Evolutionary conservation across 805 yeast genomes (phyloP).

Genomic region (Kodamaea laetipori): DNA sequence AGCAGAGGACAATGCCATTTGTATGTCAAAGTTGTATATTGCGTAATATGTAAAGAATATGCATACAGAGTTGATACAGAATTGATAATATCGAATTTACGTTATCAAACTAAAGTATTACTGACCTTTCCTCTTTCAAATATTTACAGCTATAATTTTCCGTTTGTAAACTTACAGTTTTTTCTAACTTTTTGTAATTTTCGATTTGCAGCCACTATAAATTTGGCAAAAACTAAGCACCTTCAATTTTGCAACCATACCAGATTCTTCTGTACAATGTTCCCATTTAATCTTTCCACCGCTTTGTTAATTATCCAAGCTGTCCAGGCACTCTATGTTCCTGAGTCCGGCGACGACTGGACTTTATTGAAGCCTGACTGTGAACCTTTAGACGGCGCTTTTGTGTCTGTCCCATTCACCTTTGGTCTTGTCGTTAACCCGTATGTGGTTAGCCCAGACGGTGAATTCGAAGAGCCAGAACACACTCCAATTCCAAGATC

Average conservation of each 20-base stretch:
- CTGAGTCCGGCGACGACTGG: slow-evolving; percentile 40
- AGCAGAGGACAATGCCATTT: neutral
- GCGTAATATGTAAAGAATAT: no score
- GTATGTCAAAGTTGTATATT: no score
- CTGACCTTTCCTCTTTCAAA: no score
- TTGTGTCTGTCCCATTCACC: slow-evolving; percentile 31
- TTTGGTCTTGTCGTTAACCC: slow-evolving; percentile 41
- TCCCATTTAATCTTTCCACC: neutral
- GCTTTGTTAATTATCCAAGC: slow-evolving; percentile 8
- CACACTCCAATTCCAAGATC: slow-evolving; percentile 15
- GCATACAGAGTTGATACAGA: no score
- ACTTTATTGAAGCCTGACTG: slow-evolving; percentile 30
- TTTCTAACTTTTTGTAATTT: slow-evolving; percentile 5
- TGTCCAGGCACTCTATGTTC: slow-evolving; percentile 22
- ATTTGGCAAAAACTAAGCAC: neutral
- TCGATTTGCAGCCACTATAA: slow-evolving; percentile 1
- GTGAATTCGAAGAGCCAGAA: slow-evolving; percentile 24
- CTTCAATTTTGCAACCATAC: slow-evolving; percentile 2
- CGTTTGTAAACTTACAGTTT: slow-evolving; percentile 1
- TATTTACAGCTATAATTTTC: neutral
- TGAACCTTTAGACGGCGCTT: slow-evolving; percentile 20
- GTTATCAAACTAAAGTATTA: no score
- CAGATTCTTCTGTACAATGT: neutral
- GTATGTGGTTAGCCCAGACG: slow-evolving; percentile 21
- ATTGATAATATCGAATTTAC: no score